Base-by-base conservation (phyloP, 169 alveolate genomes). In the Plasmodium falciparum region DNA sequence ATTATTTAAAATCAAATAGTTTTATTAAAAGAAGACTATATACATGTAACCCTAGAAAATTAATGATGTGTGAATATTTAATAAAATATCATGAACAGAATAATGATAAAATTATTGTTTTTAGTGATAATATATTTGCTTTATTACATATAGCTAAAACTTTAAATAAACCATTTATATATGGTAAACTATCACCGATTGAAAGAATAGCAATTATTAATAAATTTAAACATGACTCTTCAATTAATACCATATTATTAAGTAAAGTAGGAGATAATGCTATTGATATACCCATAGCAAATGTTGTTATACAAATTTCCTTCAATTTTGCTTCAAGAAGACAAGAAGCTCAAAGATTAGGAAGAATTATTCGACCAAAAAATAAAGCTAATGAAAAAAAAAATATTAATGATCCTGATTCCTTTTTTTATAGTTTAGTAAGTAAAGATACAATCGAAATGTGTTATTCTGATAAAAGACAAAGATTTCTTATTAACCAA, bases 261-360 rank as follows among this genome's bases (percentile, higher is more conserved):
- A 97, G 99, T 66, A 97, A 98, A 91, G 99, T 99, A 22, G 99
- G 99, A n/a, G 99, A 99, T 93, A 99, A 98, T 66, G 99, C 99
- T 9, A 98, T 99, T 15, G 99, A 99, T 92, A 95, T 99, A 7
- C 99, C 99, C 7, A 94, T 97, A 50, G 99, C 99, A 2, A 98
- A 98, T 92, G 99, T 99, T 12, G 99, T 99, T 63, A 99, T 99
- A 50, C 99, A 99, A 93, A 98, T 99, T 45, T 97, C 99, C 59
- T 98, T 98, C 73, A 98, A 98, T 92, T 98, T 98, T 92, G 99
- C 99, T 8, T 97, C 99, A 11, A 94, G 99, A 92, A 95, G 99
- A 71, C 99, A 99, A 92, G 99, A 99, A 95, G 99, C 99, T 0
- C 99, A 99, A 93, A 94, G 99, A 52, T 95, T 99, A 59, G 99